These are phyloP conservation scores for Claviceps fusiformis DNA, from an alignment of 2,329 filamentous ascomycete species.

Conservation along the genomic window DNA sequence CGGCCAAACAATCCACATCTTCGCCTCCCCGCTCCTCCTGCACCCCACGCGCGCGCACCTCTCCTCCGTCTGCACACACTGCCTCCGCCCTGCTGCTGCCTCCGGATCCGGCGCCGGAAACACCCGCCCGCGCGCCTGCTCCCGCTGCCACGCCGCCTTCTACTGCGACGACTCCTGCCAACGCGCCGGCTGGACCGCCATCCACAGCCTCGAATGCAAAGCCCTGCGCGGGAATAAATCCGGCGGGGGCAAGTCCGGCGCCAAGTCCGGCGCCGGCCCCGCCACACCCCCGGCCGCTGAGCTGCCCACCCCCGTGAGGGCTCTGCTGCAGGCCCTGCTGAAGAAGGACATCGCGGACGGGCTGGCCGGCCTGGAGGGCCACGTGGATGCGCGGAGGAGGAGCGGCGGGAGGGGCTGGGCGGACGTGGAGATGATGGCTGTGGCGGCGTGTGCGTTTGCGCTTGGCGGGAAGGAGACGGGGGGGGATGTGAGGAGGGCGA, in stretches of 20 bases:
- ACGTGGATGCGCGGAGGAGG: conserved; percentile 26
- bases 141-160: conserved; percentile 35
- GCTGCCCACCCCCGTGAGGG: conserved; percentile 42
- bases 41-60: conserved; percentile 32
- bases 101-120: too few species aligned
- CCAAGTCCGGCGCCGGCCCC: too few species aligned
- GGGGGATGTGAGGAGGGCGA: conserved; percentile 24
- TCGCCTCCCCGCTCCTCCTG: conserved; percentile 27
- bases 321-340: conserved; percentile 37
- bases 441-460: conserved; percentile 27
- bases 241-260: conserved; percentile 9
- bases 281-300: conserved; percentile 2
- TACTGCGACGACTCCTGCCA: conserved; percentile 46
- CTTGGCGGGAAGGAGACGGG: conserved; percentile 15
- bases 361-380: conserved; percentile 30
- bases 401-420: conserved; percentile 27
- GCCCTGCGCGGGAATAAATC: conserved; percentile 18
- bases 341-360: conserved; percentile 20
- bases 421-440: conserved; percentile 37
- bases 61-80: conserved; percentile 33
- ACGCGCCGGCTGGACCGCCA: conserved; percentile 34
- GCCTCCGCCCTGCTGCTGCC: conserved; percentile 19
- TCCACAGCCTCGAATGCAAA: conserved; percentile 43
- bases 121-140: conserved; percentile 27
- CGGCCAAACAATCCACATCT: conserved; percentile 31